Conservation (phyloP, 768 basidiomycete genomes). For the Lactarius psammicola region DNA sequence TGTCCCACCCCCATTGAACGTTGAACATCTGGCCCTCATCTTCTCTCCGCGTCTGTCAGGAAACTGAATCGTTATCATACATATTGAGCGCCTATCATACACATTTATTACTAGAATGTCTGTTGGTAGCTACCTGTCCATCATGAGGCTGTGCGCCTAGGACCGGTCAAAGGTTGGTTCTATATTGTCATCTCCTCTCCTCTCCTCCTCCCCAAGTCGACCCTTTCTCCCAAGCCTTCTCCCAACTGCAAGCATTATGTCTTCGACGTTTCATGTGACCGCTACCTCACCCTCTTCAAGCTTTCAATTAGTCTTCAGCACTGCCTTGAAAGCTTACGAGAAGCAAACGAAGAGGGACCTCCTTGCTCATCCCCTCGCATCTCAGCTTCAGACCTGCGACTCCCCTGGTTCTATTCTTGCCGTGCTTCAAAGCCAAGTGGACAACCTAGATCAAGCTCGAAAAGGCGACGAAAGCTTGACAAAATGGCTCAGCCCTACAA, state of each 20-base stretch:
- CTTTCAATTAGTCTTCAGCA: not conserved
- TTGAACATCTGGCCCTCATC: no score
- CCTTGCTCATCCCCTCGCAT: conserved; percentile 1
- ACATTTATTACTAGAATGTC: no score
- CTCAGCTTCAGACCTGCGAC: not conserved
- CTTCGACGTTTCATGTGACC: not conserved
- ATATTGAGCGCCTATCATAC: no score
- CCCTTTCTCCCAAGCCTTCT: no score
- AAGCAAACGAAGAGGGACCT: conserved; percentile 1
- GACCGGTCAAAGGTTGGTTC: no score
- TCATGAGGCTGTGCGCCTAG: no score
- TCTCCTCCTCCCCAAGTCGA: not conserved
- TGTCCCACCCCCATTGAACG: no score
- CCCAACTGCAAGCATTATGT: not conserved
- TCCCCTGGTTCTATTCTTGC: not conserved
- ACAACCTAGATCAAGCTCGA: not conserved
- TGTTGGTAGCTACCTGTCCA: no score
- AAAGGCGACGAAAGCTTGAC: not conserved
- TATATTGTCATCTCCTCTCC: no score
- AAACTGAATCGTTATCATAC: no score
- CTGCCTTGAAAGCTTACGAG: conserved; percentile 8
- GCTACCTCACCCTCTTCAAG: not conserved
- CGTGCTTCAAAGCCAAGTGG: not conserved
- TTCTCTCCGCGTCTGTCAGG: no score
- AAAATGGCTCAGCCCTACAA: not conserved